phyloP scores from a whole-genome alignment of 2,329 filamentous ascomycete species.

The Hypocrella siamensis region DNA sequence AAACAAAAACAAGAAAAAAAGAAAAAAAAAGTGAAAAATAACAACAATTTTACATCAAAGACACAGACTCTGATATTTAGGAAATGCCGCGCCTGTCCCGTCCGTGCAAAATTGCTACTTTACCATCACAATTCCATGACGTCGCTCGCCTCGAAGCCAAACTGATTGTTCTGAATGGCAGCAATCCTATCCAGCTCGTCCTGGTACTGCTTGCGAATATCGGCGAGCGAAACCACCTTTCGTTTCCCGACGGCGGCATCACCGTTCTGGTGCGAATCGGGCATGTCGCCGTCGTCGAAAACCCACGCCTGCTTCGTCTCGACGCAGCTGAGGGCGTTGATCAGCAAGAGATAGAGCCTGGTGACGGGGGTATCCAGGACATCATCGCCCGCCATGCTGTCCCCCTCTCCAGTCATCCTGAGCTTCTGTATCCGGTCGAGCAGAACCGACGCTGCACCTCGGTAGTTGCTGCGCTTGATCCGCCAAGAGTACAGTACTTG shows the following conservation, averaged over 20 bases:
- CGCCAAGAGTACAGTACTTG: constrained; percentile 87
- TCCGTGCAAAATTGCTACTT: too few species aligned
- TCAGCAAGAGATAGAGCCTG: constrained; percentile 73
- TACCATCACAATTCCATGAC: constrained; percentile 37
- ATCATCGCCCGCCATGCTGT: constrained; percentile 38
- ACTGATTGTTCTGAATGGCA: constrained; percentile 78
- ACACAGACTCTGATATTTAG: too few species aligned
- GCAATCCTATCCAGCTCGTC: constrained; percentile 77
- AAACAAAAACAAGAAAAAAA: too few species aligned
- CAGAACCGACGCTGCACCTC: constrained; percentile 53
- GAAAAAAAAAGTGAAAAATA: too few species aligned
- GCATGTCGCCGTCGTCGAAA: constrained; percentile 24
- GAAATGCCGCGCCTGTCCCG: too few species aligned
- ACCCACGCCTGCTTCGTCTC: constrained; percentile 70
- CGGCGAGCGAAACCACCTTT: constrained; percentile 69
- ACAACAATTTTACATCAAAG: too few species aligned
- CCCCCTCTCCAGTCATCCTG: constrained; percentile 40
- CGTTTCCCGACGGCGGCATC: constrained; percentile 32
- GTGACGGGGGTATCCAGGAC: constrained; percentile 48
- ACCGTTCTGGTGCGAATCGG: constrained; percentile 9
- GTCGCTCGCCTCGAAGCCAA: constrained; percentile 51
- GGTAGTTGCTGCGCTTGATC: constrained; percentile 70
- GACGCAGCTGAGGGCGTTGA: constrained; percentile 84
- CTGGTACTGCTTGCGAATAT: constrained; percentile 80
- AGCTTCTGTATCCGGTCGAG: constrained; percentile 50